Evolutionary conservation across 352 stramenopile genomes (phyloP), one percentile per base, ranked within the genome.

Genomic region (Phytophthora rubi): DNA sequence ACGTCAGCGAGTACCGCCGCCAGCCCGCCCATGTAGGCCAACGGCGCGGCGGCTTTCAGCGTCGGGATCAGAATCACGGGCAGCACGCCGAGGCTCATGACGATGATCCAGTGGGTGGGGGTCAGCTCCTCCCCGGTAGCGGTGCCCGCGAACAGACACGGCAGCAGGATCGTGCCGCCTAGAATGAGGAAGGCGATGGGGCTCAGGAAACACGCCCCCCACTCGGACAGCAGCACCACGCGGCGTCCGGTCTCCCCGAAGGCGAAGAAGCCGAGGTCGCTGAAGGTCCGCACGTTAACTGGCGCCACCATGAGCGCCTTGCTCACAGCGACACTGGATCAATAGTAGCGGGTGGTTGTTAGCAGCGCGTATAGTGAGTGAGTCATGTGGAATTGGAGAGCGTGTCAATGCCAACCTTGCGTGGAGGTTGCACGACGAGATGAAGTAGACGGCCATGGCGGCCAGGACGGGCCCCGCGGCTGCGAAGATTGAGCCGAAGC

Each of bases 351-450:
- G 10, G 33, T 39, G 7, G 10, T 7, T 12, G 10, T 7, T 39
- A 7, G 12, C 39, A n/a, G 2, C 9, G 16, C 4, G 16, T 32
- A 12, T 52, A 23, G 8, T 52, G 6, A 10, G 32, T 37, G 8
- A 42, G 9, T 16, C 15, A 42, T 42, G 10, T 42, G 9, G 35
- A 16, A 12, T 37, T 37, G 32, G 32, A 10, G 5, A 37, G 15
- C 18, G 44, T 33, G 32, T 13, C 13, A 44, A 32, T 32, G 10
- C 45, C 2, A 49, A 88, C 80, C 80, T 88, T 15, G 85, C 80
- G 63, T 91, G 85, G 26, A 91, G 81, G 44, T 93, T 93, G 73
- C 85, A 90, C 28, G 82, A 81, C n/a, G 86, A 91, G 53, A 91
- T 75, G 70, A 93, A 90, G 52, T 92, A 92, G 55, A 93, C 75